Evolutionary conservation across 352 stramenopile genomes (phyloP).

Genomic region (Pythium pyrilobum): DNA sequence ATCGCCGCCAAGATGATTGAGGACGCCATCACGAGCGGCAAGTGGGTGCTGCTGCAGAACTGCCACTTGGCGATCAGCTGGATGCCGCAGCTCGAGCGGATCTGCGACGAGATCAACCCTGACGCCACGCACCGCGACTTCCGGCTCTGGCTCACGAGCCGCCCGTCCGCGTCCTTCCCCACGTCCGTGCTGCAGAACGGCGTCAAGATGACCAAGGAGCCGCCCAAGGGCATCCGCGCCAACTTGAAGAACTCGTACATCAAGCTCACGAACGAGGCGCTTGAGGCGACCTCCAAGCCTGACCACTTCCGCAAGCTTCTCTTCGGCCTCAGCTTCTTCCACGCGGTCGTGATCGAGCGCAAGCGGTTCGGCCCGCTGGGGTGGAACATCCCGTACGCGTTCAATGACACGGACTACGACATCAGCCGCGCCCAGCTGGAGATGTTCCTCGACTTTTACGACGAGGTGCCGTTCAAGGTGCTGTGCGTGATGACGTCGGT

Average conservation of each 20-base stretch:
- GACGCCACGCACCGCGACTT: conserved; percentile 91
- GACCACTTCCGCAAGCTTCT: conserved; percentile 83
- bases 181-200: conserved; percentile 89
- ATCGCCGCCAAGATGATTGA: conserved; percentile 88
- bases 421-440: conserved; percentile 81
- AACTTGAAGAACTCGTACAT: conserved; percentile 90
- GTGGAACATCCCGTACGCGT: conserved; percentile 93
- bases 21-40: conserved; percentile 77
- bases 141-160: conserved; percentile 89
- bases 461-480: conserved; percentile 83
- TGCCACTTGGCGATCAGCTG: conserved; percentile 91
- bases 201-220: conserved; percentile 94
- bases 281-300: conserved; percentile 70
- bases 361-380: conserved; percentile 87
- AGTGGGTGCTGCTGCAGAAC: conserved; percentile 92
- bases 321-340: conserved; percentile 81
- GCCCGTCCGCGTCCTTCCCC: conserved; percentile 59
- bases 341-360: conserved; percentile 83
- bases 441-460: conserved; percentile 90
- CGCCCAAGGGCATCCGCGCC: conserved; percentile 83
- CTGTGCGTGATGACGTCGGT: conserved; percentile 85
- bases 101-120: conserved; percentile 85
- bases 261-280: conserved; percentile 81
- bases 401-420: conserved; percentile 89
- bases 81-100: conserved; percentile 89